Evolutionary conservation across 1,139 yeast genomes (phyloP), one percentile per base, ranked within the genome.

Genomic region (Nadsonia commutata): DNA sequence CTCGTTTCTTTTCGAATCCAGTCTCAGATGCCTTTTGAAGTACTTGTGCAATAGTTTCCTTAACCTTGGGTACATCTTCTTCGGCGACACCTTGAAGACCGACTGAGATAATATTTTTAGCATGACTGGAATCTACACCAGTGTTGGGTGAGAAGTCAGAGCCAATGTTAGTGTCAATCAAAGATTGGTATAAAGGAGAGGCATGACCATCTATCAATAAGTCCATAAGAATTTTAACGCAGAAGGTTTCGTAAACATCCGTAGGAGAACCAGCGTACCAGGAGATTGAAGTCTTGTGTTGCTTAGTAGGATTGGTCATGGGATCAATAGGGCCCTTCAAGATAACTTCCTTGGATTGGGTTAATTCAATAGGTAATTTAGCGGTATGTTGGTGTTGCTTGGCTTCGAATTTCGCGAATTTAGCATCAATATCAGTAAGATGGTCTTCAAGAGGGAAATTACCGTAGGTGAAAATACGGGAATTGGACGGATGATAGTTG

Each of bases 121-220:
- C 80, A 7, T 95, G 82, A 40, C 86, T 78, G 1, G 83, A 71
- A 48, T 90, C 97, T 42, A 85, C 67, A 0, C 98, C 98, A 0
- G 95, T 70, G 55, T 93, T 93, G 5, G 88, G 83, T 0, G 93
- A 68, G 59, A 80, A 90, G 53, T 90, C 97, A 41, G 83, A 77
- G 37, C 94, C 97, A 40, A 78, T 61, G 2, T 93, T 94, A 8
- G 80, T 65, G 59, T 90, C 98, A 48, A 90, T 81, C 46, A 90
- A 67, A 20, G 76, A 76, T 60, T 86, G 85, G 60, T 88, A 84
- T 45, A 90, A 70, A 5, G 95, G 90, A 9, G 97, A 81, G 13
- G 90, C 80, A 56, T 88, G 97, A 1, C 98, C 97, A 58, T 85
- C 96, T 53, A 82, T 74, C 36, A 93, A 66, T 46, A 93, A 65